A percentile compares a stretch with the other conserved stretches of the same genome.
Conservation (phyloP, 371 early-diverging fungal species). For the Actinomortierella ambigua region DNA sequence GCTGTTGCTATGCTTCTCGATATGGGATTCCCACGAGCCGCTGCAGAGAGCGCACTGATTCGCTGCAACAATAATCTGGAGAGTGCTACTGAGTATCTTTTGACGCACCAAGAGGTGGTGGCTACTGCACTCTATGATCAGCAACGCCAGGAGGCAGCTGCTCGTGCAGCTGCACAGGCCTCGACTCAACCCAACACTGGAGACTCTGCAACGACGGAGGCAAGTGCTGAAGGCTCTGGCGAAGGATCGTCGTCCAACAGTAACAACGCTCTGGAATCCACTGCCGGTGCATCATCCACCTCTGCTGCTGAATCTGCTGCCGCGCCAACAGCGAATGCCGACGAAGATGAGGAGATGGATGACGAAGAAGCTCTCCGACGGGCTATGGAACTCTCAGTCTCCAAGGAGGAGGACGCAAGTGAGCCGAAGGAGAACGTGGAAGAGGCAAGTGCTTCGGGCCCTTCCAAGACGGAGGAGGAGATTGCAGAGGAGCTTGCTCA, state of each 20-base stretch:
- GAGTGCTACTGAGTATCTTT: conserved; percentile 89
- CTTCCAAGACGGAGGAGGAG: conserved; percentile 12
- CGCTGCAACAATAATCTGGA: conserved; percentile 82
- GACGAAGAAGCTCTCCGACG: conserved; percentile 47
- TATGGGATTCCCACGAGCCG: conserved; percentile 90
- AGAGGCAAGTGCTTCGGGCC: conserved; percentile 1
- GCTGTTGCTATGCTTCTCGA: conserved; percentile 77
- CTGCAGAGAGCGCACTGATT: conserved; percentile 81
- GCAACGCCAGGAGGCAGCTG: conserved; percentile 44
- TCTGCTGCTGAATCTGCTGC: conserved; percentile 12
- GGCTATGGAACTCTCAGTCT: conserved; percentile 49
- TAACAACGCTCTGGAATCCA: conserved; percentile 13
- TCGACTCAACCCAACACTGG: conserved; percentile 10
- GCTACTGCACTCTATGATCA: conserved; percentile 45
- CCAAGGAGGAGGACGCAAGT: conserved; percentile 1
- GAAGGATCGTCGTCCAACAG: conserved; percentile 11
- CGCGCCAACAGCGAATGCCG: conserved; percentile 10
- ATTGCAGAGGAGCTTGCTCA: conserved; percentile 26
- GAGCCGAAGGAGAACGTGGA: no score
- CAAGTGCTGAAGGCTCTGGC: conserved; percentile 2
- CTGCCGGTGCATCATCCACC: conserved; percentile 17
- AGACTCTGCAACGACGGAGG: conserved; percentile 5
- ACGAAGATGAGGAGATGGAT: conserved; percentile 47
- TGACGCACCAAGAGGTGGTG: conserved; percentile 79
- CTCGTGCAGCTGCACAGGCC: conserved; percentile 33